Percentiles rank a stretch among this genome's conserved stretches.
These are phyloP conservation scores for Pichia sp. DNA, from an alignment of 1,139 yeast genomes.

Conservation along the genomic window DNA sequence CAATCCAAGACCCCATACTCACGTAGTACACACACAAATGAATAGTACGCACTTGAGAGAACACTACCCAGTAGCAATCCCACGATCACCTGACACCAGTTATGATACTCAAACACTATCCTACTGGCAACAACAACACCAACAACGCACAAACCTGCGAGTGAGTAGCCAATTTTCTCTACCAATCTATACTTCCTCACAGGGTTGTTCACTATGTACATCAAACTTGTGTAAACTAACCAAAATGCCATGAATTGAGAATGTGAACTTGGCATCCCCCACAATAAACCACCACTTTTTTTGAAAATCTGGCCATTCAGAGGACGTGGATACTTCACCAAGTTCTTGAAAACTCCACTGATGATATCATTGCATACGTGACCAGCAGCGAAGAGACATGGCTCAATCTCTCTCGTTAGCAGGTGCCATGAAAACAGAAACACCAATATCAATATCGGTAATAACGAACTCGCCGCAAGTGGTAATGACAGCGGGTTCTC, in stretches of 20 bases:
- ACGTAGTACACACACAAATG: conserved; percentile 43
- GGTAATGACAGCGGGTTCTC: conserved; percentile 51
- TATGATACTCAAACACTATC: conserved; percentile 73
- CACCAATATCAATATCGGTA: conserved; percentile 77
- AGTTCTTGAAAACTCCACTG: conserved; percentile 60
- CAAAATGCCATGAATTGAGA: conserved; percentile 93
- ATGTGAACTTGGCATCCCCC: conserved; percentile 98
- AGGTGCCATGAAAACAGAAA: conserved; percentile 82
- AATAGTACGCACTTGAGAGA: conserved; percentile 54
- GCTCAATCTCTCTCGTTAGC: conserved; percentile 76
- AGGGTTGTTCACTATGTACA: conserved; percentile 34
- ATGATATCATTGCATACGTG: conserved; percentile 72
- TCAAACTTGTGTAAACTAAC: conserved; percentile 54
- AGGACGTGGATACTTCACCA: conserved; percentile 73
- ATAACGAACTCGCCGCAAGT: conserved; percentile 66
- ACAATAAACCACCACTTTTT: conserved; percentile 27
- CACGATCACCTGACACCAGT: conserved; percentile 61
- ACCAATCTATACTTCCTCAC: background rate
- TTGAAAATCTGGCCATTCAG: conserved; percentile 37
- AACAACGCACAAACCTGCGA: conserved; percentile 5
- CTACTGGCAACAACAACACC: conserved; percentile 62
- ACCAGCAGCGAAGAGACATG: conserved; percentile 77
- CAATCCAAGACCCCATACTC: conserved; percentile 57
- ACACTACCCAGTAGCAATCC: conserved; percentile 61
- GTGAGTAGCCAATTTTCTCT: conserved; percentile 10